Percentiles rank a stretch among this genome's conserved stretches.
These are phyloP conservation scores for Angomonas ambiguus DNA, from an alignment of 208 protist species.

Conservation along the genomic window DNA sequence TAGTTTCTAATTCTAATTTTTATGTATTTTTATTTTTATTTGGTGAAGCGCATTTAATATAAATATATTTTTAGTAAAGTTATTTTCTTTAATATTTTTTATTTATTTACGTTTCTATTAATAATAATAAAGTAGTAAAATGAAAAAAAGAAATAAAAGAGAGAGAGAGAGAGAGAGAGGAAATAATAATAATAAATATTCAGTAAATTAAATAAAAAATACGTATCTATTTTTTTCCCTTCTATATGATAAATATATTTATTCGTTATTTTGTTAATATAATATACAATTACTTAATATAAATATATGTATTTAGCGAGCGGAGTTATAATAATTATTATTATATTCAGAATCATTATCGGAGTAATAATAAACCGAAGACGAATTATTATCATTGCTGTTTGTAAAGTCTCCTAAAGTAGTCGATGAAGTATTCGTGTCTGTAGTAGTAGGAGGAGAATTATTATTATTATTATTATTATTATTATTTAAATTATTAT, in stretches of 20 bases:
- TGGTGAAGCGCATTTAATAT: too few relatives aligned
- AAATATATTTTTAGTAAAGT: too few relatives aligned
- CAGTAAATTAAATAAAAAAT: not conserved
- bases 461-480: slow-evolving; percentile 11
- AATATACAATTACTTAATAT: not conserved
- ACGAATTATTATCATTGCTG: not conserved
- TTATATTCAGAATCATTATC: slow-evolving; percentile 8
- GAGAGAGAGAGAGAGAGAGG: not conserved
- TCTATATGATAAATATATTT: too few relatives aligned
- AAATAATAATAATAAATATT: not conserved
- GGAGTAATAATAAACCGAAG: not conserved
- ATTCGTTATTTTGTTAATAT: too few relatives aligned
- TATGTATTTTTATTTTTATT: too few relatives aligned
- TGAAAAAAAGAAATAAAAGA: not conserved
- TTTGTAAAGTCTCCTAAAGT: not conserved
- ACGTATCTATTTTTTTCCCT: not conserved
- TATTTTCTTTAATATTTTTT: not conserved
- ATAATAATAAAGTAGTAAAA: not conserved
- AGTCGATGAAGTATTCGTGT: not conserved
- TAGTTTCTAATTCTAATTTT: too few relatives aligned
- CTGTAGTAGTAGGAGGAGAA: not conserved
- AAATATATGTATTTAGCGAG: too few relatives aligned
- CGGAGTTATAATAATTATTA: not conserved
- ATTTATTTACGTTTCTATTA: not conserved
- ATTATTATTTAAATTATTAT: not conserved